Evolutionary conservation across 345 rosid genomes (phyloP).

Genomic region (Luvunga scandens): DNA sequence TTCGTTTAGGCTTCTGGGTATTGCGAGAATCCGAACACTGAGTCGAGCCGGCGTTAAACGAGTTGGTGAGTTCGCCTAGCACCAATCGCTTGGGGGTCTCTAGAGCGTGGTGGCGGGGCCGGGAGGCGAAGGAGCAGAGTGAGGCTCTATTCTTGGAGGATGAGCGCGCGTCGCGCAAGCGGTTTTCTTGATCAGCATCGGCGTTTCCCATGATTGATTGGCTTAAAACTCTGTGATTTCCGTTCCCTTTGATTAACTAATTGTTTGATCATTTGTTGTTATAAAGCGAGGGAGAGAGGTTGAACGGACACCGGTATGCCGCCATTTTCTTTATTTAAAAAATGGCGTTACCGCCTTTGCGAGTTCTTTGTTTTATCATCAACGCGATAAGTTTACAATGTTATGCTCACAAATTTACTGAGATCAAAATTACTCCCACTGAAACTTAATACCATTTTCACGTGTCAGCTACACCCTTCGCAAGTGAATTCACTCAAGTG

Average conservation of each 20-base stretch:
- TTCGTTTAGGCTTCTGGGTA: conserved; percentile 11
- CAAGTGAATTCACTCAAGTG: too few species aligned
- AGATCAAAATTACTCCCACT: too few species aligned
- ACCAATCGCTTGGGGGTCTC: conserved; percentile 19
- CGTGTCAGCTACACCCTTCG: too few species aligned
- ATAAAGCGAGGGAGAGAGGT: background rate
- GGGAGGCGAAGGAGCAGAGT: too few species aligned
- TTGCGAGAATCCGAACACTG: background rate
- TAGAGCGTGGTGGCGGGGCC: background rate
- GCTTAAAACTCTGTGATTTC: background rate
- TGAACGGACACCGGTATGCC: background rate
- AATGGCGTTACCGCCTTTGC: conserved; percentile 8
- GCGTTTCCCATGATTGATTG: background rate
- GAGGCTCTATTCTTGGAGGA: conserved; percentile 4
- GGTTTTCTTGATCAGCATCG: conserved; percentile 15
- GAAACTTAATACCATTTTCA: too few species aligned
- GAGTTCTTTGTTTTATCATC: background rate
- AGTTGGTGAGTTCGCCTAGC: conserved; percentile 28
- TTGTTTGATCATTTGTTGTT: background rate
- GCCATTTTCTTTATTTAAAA: conserved; percentile 14
- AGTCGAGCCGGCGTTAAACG: background rate
- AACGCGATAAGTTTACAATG: too few species aligned
- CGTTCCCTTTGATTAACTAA: too few species aligned
- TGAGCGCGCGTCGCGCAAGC: conserved; percentile 1
- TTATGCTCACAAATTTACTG: too few species aligned